Percentiles rank a stretch among this genome's conserved stretches.
Conservation (phyloP, 768 basidiomycete species). For the Rhodotorula kratochvilovae region DNA sequence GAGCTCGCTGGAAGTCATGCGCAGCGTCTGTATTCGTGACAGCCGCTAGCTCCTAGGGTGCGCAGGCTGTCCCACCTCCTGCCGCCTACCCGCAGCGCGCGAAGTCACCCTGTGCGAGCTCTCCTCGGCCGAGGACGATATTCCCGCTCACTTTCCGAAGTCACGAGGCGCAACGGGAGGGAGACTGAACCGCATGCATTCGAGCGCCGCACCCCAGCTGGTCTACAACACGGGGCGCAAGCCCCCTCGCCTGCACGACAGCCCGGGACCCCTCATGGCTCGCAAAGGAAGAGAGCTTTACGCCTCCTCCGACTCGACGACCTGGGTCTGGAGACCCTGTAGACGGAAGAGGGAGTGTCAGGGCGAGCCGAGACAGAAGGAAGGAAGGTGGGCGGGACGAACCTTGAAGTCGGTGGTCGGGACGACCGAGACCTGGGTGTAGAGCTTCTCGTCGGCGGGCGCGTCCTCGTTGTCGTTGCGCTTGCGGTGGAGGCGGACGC, state of each 20-base stretch:
- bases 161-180: not conserved
- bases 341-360: not conserved
- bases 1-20: too few relatives aligned
- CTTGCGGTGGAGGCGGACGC: conserved; percentile 89
- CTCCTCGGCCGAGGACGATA: too few relatives aligned
- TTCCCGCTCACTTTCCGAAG: not conserved
- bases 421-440: conserved; percentile 27
- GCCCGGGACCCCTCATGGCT: not conserved
- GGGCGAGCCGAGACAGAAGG: not conserved
- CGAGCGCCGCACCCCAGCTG: not conserved
- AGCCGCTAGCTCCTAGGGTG: too few relatives aligned
- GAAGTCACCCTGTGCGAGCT: too few relatives aligned
- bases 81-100: too few relatives aligned
- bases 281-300: not conserved
- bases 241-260: not conserved
- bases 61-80: too few relatives aligned
- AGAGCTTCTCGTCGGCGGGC: conserved; percentile 58
- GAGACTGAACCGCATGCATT: not conserved
- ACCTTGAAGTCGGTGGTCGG: conserved; percentile 52
- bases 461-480: conserved; percentile 98
- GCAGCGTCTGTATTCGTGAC: too few relatives aligned
- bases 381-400: conserved; percentile 42
- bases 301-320: conserved; percentile 43
- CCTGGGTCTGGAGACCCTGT: conserved; percentile 74
- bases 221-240: not conserved